Evolutionary conservation across 192 early-diverging fungal species (phyloP), one percentile per base, ranked within the genome.

Genomic region (Spinellus fusiger): DNA sequence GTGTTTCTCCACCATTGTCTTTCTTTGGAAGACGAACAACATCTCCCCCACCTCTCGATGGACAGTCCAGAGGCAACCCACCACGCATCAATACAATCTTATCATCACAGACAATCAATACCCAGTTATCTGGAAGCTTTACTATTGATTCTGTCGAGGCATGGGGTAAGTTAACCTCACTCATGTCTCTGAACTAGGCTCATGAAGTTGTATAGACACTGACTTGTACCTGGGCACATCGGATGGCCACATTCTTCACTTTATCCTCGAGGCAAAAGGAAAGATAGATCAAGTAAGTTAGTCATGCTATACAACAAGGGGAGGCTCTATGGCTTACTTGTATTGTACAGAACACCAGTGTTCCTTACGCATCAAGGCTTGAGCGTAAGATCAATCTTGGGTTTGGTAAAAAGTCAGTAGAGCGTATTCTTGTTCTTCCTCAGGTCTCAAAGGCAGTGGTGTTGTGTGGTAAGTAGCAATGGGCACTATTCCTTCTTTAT

Each of bases 211-310:
- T 28, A 46, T 50, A 91, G 90, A 86, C 37, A 83, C 80, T 60
- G 76, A 88, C 57, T 64, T 93, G 20, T 90, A 89, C 46, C 61
- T 91, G 28, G 91, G 91, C 1, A 88, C 88, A 27, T 85, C 85
- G 1, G 87, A 90, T 70, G 89, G 89, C 9, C 70, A 79, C 31
- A 35, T 93, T 44, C 61, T 87, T 10, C 89, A 88, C 62, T 91
- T 84, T 61, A 60, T 65, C 3, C 57, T 92, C 32, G 85, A 82
- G 33, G 77, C 77, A 31, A 20, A 56, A 37, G 35, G 35, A 35
- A 37, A 48, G 25, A 13, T 56, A 1, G 37, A 54, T 22, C 15
- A 49, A 38, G 68, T 70, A 70, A 63, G 1, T 0, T 12, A 28
- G 1, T 26, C 27, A 15, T 28, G n/a, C n/a, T 29, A 33, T 22